Percentiles rank a stretch among this genome's conserved stretches.
Evolutionary conservation across 306 rosid genomes (phyloP).

Genomic region (Vigna hirtella): DNA sequence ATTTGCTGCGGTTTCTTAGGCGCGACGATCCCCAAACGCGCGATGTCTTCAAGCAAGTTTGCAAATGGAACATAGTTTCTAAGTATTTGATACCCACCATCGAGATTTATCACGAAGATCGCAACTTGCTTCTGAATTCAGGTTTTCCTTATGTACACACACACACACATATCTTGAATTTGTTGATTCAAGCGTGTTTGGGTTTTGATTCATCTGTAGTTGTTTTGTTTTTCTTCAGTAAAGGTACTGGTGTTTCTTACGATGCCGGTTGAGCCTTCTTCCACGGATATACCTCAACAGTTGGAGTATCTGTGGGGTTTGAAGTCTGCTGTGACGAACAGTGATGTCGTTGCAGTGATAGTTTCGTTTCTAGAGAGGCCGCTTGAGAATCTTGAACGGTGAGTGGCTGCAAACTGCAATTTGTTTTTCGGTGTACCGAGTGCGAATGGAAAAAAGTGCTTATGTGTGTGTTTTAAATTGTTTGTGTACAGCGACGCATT

Average conservation of each 20-base stretch:
- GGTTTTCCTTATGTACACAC: slow-evolving; percentile 21
- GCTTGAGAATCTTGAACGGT: slow-evolving; percentile 89
- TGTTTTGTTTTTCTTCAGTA: slow-evolving; percentile 49
- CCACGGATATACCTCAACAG: slow-evolving; percentile 76
- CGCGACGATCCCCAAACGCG: slow-evolving; percentile 90
- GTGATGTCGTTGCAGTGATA: slow-evolving; percentile 66
- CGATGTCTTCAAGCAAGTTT: slow-evolving; percentile 87
- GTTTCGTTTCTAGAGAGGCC: slow-evolving; percentile 81
- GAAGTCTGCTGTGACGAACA: slow-evolving; percentile 72
- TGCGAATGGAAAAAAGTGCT: not conserved
- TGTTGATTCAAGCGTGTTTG: not conserved
- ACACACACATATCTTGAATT: not conserved
- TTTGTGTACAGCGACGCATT: slow-evolving; percentile 66
- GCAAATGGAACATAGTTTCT: slow-evolving; percentile 81
- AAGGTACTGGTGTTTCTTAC: slow-evolving; percentile 93
- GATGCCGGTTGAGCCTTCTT: slow-evolving; percentile 86
- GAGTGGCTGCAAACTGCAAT: slow-evolving; percentile 44
- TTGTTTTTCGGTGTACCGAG: slow-evolving; percentile 6
- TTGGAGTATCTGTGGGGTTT: slow-evolving; percentile 84
- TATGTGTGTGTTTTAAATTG: not conserved
- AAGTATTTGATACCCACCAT: slow-evolving; percentile 83
- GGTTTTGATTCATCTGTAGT: slow-evolving; percentile 8
- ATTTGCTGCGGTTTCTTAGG: slow-evolving; percentile 88
- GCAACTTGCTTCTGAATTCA: slow-evolving; percentile 77
- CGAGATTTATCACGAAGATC: slow-evolving; percentile 71